phyloP scores from a whole-genome alignment of 352 stramenopile species.

The Pythium brachiatum region DNA sequence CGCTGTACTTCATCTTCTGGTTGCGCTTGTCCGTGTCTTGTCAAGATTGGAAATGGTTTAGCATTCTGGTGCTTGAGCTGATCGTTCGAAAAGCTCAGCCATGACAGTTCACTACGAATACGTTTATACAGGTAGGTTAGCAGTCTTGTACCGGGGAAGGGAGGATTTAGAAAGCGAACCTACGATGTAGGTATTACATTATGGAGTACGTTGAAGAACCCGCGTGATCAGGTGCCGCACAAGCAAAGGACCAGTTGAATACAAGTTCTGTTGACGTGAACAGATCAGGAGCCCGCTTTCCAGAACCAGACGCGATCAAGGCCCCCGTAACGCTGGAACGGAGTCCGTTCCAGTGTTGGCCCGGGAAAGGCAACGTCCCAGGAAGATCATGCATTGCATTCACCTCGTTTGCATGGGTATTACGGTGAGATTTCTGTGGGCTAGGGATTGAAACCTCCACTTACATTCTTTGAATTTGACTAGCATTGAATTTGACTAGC shows the following conservation, averaged over 20 bases:
- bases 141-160: too few relatives aligned
- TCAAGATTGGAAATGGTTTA: conserved; percentile 12
- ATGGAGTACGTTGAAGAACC: conserved; percentile 7
- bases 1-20: conserved; percentile 51
- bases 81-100: not conserved
- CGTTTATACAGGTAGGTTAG: not conserved
- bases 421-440: too few relatives aligned
- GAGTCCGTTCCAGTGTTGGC: too few relatives aligned
- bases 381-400: too few relatives aligned
- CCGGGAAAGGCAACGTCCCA: not conserved
- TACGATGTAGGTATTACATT: not conserved
- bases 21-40: not conserved
- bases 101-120: not conserved
- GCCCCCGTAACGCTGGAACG: too few relatives aligned
- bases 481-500: not conserved
- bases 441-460: too few relatives aligned
- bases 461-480: too few relatives aligned
- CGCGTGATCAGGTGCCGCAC: not conserved
- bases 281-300: not conserved
- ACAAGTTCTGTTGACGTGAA: conserved; percentile 11
- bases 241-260: not conserved
- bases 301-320: too few relatives aligned
- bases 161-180: not conserved
- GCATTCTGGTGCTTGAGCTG: conserved; percentile 6
- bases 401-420: too few relatives aligned